Evolutionary conservation across 23 red algal genomes (phyloP), one percentile per base, ranked within the genome.

Genomic region (Rhodosorus marinus): DNA sequence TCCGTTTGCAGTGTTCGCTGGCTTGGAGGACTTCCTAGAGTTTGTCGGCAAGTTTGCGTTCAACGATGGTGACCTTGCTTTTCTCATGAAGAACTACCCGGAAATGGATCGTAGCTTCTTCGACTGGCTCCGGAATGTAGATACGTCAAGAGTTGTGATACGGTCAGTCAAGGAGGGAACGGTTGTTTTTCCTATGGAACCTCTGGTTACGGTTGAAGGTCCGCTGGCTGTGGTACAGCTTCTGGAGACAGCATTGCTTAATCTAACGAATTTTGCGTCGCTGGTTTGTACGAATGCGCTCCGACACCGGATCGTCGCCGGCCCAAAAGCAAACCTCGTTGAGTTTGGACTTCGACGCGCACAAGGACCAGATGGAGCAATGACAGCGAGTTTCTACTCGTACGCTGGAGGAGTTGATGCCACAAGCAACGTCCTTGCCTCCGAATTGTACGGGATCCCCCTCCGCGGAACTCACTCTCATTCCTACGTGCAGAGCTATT

Each of bases 281-380:
- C 58, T 92, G 9, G 54, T 92, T 4, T 54, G 62, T 11, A 92
- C 83, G 26, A 92, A 92, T 25, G 83, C 83, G 25, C 48, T 50
- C 9, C 73, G 83, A 2, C 65, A 67, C 40, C 66, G 72, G 2
- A 24, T 80, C 3, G 74, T 70, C 8, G 83, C 70, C 0, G 83
- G 83, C 5, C 52, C 48, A 2, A n/a, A 43, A 25, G 57, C 55
- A n/a, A 35, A 43, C 25, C 72, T 92, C 11, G 33, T 81, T 5
- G 83, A 92, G 65, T 92, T 92, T 47, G 83, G 83, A 20, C 35
- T 81, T 27, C 54, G 83, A 4, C 35, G 83, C 11, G 83, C 83
- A n/a, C 83, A 92, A 33, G 83, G 83, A 4, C 65, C 83, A 6
- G 83, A 92, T 25, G 83, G 73, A 4, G 83, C 62, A 4, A 36